Evolutionary conservation across 345 rosid species (phyloP).

Genomic region (Eucalyptus pauciflora): DNA sequence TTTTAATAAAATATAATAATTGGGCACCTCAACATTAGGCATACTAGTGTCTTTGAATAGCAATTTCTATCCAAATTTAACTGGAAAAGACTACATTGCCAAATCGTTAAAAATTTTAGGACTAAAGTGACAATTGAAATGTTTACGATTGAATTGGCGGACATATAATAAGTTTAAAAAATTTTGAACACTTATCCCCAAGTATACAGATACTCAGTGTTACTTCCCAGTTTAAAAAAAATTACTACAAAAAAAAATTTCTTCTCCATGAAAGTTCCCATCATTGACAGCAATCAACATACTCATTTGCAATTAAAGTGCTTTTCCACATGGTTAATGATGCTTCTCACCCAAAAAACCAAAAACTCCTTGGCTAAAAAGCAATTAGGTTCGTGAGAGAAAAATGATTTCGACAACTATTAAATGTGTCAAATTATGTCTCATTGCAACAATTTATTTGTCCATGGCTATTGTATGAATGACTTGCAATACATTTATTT

Average conservation of each 20-base stretch:
- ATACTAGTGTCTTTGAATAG: not conserved
- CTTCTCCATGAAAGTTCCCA: not conserved
- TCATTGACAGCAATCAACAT: not conserved
- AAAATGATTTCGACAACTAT: not conserved
- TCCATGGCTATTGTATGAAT: not conserved
- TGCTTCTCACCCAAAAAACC: not conserved
- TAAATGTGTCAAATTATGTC: not conserved
- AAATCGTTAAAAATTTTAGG: accelerated
- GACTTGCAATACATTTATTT: not conserved
- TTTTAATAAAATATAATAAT: not conserved
- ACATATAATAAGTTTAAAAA: not conserved
- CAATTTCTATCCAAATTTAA: not conserved
- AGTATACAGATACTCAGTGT: not conserved
- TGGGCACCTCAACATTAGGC: not conserved
- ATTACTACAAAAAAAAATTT: not conserved
- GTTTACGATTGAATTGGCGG: accelerated
- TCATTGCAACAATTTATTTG: not conserved
- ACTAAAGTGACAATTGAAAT: not conserved
- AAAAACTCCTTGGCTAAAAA: not conserved
- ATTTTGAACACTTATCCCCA: not conserved
- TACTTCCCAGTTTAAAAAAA: not conserved
- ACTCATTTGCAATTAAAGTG: not conserved
- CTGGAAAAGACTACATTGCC: not conserved
- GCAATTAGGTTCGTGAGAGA: not conserved
- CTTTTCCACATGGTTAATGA: not conserved